These are phyloP conservation scores for Trametes cubensis DNA, from an alignment of 768 basidiomycete species.

Conservation along the genomic window DNA sequence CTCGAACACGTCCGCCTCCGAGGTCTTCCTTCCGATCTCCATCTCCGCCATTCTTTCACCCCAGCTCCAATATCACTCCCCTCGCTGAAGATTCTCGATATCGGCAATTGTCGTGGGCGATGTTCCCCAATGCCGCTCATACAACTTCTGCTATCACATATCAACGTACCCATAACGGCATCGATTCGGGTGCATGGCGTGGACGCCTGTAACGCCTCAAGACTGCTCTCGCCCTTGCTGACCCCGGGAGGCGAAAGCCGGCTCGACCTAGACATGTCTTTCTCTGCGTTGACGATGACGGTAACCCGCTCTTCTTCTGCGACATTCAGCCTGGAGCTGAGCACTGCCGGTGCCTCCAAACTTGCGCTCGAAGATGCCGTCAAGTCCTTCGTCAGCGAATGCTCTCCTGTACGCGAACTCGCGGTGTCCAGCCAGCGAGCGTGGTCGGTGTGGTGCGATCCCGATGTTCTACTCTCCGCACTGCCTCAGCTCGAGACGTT, in stretches of 20 bases:
- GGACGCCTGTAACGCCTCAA: neutral
- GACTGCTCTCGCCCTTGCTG: neutral
- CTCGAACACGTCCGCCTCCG: constrained; percentile 2
- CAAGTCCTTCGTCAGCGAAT: neutral
- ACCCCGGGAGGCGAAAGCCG: neutral
- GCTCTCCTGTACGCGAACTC: neutral
- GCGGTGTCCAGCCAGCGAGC: constrained; percentile 9
- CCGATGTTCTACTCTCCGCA: neutral
- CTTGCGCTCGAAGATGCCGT: constrained; percentile 1
- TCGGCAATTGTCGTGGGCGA: constrained; percentile 9
- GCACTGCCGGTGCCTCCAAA: constrained; percentile 11
- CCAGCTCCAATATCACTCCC: neutral
- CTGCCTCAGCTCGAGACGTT: neutral
- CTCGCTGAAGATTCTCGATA: neutral
- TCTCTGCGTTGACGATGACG: neutral
- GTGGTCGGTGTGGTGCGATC: constrained; percentile 20
- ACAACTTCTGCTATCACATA: constrained; percentile 1
- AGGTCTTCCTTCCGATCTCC: constrained; percentile 13
- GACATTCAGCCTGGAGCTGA: constrained; percentile 8
- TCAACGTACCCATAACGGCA: neutral
- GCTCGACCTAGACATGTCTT: constrained; percentile 13
- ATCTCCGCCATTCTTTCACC: neutral
- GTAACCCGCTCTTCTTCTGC: neutral
- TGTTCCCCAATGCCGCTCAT: neutral
- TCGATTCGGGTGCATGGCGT: constrained; percentile 3